These are phyloP conservation scores for Pisolithus orientalis DNA, from an alignment of 768 basidiomycete genomes.

Conservation along the genomic window DNA sequence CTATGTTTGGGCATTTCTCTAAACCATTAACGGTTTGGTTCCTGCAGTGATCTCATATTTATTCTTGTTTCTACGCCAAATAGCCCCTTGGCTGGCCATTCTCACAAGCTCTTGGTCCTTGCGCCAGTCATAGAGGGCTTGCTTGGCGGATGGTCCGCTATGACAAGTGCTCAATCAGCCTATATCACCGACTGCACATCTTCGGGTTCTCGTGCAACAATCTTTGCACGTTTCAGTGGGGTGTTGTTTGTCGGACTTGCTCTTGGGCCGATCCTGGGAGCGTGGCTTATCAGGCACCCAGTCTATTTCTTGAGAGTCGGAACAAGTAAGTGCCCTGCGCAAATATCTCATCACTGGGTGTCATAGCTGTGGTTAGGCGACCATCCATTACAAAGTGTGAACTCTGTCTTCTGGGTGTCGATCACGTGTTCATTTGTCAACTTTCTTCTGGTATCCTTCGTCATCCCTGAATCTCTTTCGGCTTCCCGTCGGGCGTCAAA, in stretches of 20 bases:
- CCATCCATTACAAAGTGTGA: constrained; percentile 34
- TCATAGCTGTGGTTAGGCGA: constrained; percentile 13
- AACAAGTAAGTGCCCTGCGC: constrained; percentile 7
- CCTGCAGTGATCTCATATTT: constrained; percentile 66
- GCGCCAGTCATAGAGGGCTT: constrained; percentile 78
- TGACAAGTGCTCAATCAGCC: constrained; percentile 56
- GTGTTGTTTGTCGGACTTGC: constrained; percentile 75
- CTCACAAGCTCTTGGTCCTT: constrained; percentile 67
- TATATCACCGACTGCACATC: constrained; percentile 77
- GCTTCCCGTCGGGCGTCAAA: constrained; percentile 21
- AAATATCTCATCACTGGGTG: constrained; percentile 1
- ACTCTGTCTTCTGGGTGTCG: constrained; percentile 50
- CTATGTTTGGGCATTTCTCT: constrained; percentile 18
- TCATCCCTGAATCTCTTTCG: constrained; percentile 53
- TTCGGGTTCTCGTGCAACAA: constrained; percentile 69
- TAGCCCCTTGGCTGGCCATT: constrained; percentile 54
- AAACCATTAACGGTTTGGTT: constrained; percentile 1
- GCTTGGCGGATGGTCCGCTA: constrained; percentile 71
- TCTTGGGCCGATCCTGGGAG: constrained; percentile 67
- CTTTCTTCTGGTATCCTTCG: constrained; percentile 53
- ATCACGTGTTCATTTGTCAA: constrained; percentile 39
- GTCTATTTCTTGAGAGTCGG: constrained; percentile 25
- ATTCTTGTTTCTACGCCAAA: constrained; percentile 68
- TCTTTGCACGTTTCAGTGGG: constrained; percentile 65
- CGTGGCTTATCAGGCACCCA: constrained; percentile 43